Percentiles rank a stretch among this genome's conserved stretches.
Conservation (phyloP, 805 yeast genomes). For the Kodamaea kaohsiungensis region DNA sequence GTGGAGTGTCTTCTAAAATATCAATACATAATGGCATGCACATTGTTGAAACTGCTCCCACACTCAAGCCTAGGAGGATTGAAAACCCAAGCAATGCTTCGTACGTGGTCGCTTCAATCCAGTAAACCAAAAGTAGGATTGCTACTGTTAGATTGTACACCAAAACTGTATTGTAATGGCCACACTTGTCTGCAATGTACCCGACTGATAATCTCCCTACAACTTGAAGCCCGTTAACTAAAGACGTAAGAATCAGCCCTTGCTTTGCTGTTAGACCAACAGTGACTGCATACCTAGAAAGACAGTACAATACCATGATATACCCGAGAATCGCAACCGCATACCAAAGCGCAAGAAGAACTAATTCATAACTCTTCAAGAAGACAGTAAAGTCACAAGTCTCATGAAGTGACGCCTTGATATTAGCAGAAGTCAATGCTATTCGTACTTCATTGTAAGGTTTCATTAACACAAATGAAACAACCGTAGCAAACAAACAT, state of each 20-base stretch:
- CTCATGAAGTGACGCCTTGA: slow-evolving; percentile 22
- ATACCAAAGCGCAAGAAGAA: slow-evolving; percentile 33
- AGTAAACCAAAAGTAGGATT: slow-evolving; percentile 34
- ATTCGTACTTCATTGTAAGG: slow-evolving; percentile 35
- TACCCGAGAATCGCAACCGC: slow-evolving; percentile 39
- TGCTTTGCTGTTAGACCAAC: slow-evolving; percentile 44
- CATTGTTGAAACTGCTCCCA: slow-evolving; percentile 31
- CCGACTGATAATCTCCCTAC: slow-evolving; percentile 55
- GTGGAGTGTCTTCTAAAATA: slow-evolving; percentile 9
- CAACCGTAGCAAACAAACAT: slow-evolving; percentile 27
- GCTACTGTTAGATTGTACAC: slow-evolving; percentile 22
- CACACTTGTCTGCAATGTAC: slow-evolving; percentile 45
- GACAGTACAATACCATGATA: slow-evolving; percentile 32
- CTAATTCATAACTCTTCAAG: slow-evolving; percentile 23
- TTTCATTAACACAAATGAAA: slow-evolving; percentile 44
- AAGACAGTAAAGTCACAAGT: slow-evolving; percentile 32
- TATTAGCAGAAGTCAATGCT: slow-evolving; percentile 15
- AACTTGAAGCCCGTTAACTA: slow-evolving; percentile 43
- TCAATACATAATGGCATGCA: slow-evolving; percentile 14
- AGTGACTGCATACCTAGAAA: slow-evolving; percentile 39
- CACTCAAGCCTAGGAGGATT: slow-evolving; percentile 28
- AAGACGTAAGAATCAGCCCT: slow-evolving; percentile 35
- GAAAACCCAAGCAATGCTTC: slow-evolving; percentile 32
- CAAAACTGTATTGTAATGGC: slow-evolving; percentile 41
- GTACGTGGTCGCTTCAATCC: slow-evolving; percentile 39